Evolutionary conservation across 202 grass and related monocot genomes (phyloP), one percentile per base, ranked within the genome.

Genomic region (Zizania palustris): DNA sequence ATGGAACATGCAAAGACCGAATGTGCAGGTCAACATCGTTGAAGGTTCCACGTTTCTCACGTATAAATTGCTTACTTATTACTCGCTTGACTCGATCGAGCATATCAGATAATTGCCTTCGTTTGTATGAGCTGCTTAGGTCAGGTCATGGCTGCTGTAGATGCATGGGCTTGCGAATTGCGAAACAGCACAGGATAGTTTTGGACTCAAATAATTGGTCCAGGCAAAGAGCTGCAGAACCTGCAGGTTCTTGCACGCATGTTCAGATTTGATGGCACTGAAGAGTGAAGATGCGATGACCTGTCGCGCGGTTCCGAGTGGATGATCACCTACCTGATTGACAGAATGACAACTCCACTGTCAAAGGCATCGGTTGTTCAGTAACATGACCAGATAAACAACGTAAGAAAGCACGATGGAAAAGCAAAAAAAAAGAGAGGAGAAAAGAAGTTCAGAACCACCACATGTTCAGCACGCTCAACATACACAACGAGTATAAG

Each of bases 281-380:
- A 43, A 56, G 6, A 58, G 13, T 34, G 55, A 43, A 56, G 6
- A 39, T 8, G 42, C 13, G 44, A 19, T 56, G 48, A 15, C 49
- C 3, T 13, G n/a, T 4, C 3, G n/a, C 1, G 11, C 19, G 11
- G 18, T 16, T 40, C 0, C n/a, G 71, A 36, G 65, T 69, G 40
- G 76, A 79, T 43, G 15, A 60, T 36, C 7, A 16, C 53, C 65
- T 21, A 37, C 40, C 65, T 48, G 16, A 20, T 69, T 45, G 65
- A 79, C 51, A 60, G 16, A 2, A 14, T 12, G 28, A 28, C 4
- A 48, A 1, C 22, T 4, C 10, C 3, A 18, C 8, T 0, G 9
- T 5, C 12, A 19, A 77, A 65, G 41, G 0, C 11, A 48, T 14
- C 45, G 6, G 1, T 7, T 48, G 45, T 48, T 48, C 3, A 48